phyloP scores from a whole-genome alignment of 1,139 yeast species.

The Suhomyces coccinellae region DNA sequence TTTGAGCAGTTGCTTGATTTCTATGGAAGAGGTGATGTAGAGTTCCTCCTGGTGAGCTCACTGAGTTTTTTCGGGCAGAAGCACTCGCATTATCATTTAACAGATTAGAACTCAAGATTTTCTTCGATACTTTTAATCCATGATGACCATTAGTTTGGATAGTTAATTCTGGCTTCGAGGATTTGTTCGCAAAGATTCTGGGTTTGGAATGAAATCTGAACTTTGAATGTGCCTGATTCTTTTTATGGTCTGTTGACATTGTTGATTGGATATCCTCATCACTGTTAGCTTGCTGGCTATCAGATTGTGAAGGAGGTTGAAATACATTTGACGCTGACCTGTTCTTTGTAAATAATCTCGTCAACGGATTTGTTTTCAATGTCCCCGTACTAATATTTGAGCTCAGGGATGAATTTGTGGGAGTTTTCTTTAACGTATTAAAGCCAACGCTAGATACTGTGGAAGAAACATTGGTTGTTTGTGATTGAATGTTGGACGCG shows the following conservation, averaged over 20 bases:
- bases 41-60: slow-evolving; percentile 38
- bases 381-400: slow-evolving; percentile 29
- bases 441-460: slow-evolving; percentile 45
- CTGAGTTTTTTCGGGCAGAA: slow-evolving; percentile 25
- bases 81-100: slow-evolving; percentile 19
- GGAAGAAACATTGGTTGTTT: slow-evolving; percentile 17
- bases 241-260: slow-evolving; percentile 11
- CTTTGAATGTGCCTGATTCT: slow-evolving; percentile 11
- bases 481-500: slow-evolving; percentile 19
- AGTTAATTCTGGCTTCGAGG: slow-evolving; percentile 29
- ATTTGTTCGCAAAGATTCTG: slow-evolving; percentile 18
- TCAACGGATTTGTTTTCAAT: slow-evolving; percentile 28
- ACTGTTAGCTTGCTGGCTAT: slow-evolving; percentile 9
- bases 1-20: slow-evolving; percentile 22
- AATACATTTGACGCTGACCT: slow-evolving; percentile 25
- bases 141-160: slow-evolving; percentile 34
- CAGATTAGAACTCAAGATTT: slow-evolving; percentile 26
- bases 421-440: slow-evolving; percentile 36
- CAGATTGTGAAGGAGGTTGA: slow-evolving; percentile 12
- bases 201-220: slow-evolving; percentile 19
- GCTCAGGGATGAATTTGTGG: slow-evolving; percentile 33
- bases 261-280: slow-evolving; percentile 13
- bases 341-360: slow-evolving; percentile 38
- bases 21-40: slow-evolving; percentile 41
- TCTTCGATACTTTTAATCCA: slow-evolving; percentile 30